Evolutionary conservation across 805 yeast species (phyloP), one percentile per base, ranked within the genome.

Genomic region (Saccharomycopsis microspora): DNA sequence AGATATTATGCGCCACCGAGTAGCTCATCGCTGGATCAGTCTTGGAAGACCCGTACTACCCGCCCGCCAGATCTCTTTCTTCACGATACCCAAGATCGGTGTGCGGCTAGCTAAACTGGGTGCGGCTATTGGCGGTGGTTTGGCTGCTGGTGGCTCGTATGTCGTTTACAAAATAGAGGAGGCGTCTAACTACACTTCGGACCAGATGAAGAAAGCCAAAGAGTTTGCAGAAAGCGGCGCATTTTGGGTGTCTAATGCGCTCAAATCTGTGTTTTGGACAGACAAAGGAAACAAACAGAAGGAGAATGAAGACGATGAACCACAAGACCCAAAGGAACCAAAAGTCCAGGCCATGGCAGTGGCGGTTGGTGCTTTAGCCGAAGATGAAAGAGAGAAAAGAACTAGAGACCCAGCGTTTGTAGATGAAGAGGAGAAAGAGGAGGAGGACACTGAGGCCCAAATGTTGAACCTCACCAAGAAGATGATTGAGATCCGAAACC

Each of bases 81-180:
- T 70, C 1, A 54, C 60, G 33, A 63, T 71, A 9, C 81, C 82
- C 29, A 80, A 74, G 59, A 62, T 80, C 0, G 65, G 82, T 4
- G 74, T 75, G 0, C 74, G 74, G 47, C 70, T 74, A 1, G 68
- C 76, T 1, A 75, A 74, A 53, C 62, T 82, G 1, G 96, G 97
- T 0, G 90, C 87, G 0, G 82, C 82, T 53, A 67, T 88, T 0
- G 97, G 97, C 1, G 89, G 95, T 5, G 88, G 95, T 0, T 64
- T 88, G 35, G 96, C 95, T 3, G 97, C 97, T 7, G 96, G 95
- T 5, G 95, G 96, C 0, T 82, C 95, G 3, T 93, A 88, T 60
- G 80, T 90, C 43, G 87, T 89, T 19, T 89, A 89, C 63, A 90
- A 93, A 62, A 84, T 89, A 6, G 94, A 88, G 46, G 94, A 90